These are phyloP conservation scores for Miscanthus lutarioriparius DNA, from an alignment of 176 grass and related monocot species.

Conservation along the genomic window DNA sequence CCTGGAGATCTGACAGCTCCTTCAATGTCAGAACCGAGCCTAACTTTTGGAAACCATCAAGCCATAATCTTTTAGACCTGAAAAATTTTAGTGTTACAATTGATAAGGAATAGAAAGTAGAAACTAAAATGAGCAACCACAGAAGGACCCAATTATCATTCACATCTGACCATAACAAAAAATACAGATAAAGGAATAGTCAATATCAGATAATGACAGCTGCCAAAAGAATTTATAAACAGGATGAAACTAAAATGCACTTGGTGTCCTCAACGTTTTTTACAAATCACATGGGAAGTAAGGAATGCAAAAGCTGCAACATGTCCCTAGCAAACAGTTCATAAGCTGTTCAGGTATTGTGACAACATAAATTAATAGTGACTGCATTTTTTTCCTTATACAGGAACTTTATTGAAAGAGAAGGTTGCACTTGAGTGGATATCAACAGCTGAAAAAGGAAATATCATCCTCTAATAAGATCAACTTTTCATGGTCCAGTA, in stretches of 20 bases:
- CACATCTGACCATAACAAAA: background rate
- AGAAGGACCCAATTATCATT: background rate
- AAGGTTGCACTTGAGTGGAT: background rate
- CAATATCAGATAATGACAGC: background rate
- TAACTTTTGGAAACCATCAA: constrained; percentile 90
- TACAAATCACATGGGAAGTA: background rate
- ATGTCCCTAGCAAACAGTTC: background rate
- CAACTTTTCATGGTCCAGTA: background rate
- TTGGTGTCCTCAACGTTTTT: background rate
- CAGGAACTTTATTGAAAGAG: background rate
- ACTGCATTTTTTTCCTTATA: background rate
- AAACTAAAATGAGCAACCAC: constrained; percentile 18
- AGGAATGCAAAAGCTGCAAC: constrained; percentile 5
- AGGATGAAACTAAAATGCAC: constrained; percentile 11
- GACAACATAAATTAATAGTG: background rate
- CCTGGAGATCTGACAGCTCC: constrained; percentile 91
- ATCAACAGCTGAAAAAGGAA: constrained; percentile 1
- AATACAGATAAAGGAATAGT: background rate
- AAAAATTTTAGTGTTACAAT: constrained; percentile 5
- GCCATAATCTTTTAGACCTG: constrained; percentile 97
- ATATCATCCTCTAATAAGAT: constrained; percentile 1
- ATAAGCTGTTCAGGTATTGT: background rate
- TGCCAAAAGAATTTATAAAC: background rate
- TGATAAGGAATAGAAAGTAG: constrained; percentile 1
- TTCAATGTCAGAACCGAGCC: constrained; percentile 75